Conservation (phyloP, 805 yeast species). For the Schizosaccharomyces octosporus region DNA sequence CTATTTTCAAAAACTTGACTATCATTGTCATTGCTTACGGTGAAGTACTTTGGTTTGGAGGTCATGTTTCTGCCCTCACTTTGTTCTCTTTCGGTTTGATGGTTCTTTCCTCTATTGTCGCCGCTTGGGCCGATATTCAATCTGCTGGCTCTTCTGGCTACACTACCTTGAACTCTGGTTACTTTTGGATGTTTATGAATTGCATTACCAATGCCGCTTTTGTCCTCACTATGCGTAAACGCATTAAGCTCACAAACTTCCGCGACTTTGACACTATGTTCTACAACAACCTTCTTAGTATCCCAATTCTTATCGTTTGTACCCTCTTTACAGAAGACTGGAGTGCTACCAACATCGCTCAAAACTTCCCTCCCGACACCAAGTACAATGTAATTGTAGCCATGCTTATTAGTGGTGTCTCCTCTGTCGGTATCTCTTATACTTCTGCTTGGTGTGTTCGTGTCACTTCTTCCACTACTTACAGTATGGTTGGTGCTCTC, state of each 20-base stretch:
- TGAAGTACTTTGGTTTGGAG: slow-evolving; percentile 93
- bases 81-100: slow-evolving; percentile 68
- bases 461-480: slow-evolving; percentile 93
- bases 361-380: slow-evolving; percentile 54
- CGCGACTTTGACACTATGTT: slow-evolving; percentile 51
- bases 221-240: slow-evolving; percentile 86
- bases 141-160: slow-evolving; percentile 18
- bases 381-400: slow-evolving; percentile 46
- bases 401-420: slow-evolving; percentile 80
- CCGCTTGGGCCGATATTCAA: slow-evolving; percentile 61
- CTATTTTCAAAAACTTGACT: slow-evolving; percentile 92
- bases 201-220: slow-evolving; percentile 85
- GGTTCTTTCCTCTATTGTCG: slow-evolving; percentile 90
- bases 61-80: slow-evolving; percentile 70
- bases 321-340: slow-evolving; percentile 78
- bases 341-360: slow-evolving; percentile 51
- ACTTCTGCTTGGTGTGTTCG: slow-evolving; percentile 99
- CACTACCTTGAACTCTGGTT: slow-evolving; percentile 25
- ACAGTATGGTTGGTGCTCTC: slow-evolving; percentile 97
- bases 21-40: slow-evolving; percentile 93
- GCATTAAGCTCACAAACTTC: slow-evolving; percentile 89
- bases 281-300: slow-evolving; percentile 81
- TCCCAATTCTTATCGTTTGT: slow-evolving; percentile 60
- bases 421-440: slow-evolving; percentile 91
- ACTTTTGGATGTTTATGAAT: slow-evolving; percentile 90